These are phyloP conservation scores for Colletotrichum lupini DNA, from an alignment of 2,329 filamentous ascomycete species.

Conservation along the genomic window DNA sequence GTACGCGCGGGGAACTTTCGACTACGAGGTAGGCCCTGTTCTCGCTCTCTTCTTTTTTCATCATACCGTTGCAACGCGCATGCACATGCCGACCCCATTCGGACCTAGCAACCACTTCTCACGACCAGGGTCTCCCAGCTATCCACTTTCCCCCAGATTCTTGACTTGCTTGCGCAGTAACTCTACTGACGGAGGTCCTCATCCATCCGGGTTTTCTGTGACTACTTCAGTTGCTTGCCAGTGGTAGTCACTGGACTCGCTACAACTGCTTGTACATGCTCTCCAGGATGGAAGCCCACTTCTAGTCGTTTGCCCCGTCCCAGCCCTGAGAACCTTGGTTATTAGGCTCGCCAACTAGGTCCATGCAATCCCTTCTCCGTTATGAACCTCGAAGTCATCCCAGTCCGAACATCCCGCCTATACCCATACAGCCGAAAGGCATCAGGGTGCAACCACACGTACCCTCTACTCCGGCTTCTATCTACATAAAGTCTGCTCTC, in stretches of 20 bases:
- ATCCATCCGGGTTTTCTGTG: background rate
- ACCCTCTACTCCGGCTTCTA: background rate
- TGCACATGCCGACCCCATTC: slow-evolving; percentile 1
- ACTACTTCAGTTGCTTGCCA: background rate
- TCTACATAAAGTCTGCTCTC: slow-evolving; percentile 30
- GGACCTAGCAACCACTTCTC: background rate
- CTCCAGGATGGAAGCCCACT: background rate
- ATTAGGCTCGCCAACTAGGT: slow-evolving; percentile 10
- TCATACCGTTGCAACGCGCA: slow-evolving; percentile 24
- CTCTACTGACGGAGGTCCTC: background rate
- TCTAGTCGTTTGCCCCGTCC: background rate
- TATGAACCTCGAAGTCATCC: slow-evolving; percentile 2
- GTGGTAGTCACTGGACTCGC: background rate
- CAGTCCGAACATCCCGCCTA: background rate
- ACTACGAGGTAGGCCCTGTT: background rate
- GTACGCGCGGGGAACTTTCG: slow-evolving; percentile 9
- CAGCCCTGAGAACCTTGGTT: background rate
- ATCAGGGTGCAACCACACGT: background rate
- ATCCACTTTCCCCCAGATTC: background rate
- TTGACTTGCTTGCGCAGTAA: background rate
- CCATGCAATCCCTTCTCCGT: slow-evolving; percentile 4
- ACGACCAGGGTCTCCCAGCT: background rate
- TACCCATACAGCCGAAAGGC: background rate
- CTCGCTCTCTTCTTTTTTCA: slow-evolving; percentile 15
- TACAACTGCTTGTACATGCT: too few relatives aligned